phyloP scores from a whole-genome alignment of 352 stramenopile genomes.

The Elongisporangium undulatum region DNA sequence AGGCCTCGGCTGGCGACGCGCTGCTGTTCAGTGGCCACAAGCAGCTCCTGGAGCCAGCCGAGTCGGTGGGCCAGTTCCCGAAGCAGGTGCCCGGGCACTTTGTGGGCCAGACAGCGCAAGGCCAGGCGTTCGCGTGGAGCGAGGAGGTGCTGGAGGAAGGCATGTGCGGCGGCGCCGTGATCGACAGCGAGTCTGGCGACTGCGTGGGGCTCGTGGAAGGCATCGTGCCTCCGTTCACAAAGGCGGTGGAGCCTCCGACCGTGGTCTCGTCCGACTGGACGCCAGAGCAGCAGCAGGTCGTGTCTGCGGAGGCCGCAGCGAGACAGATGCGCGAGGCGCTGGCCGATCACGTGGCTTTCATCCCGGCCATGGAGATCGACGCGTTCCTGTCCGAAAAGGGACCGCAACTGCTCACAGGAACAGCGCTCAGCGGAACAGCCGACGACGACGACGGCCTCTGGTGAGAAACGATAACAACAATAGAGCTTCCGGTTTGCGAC shows the following conservation, averaged over 20 bases:
- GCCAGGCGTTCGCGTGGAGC: slow-evolving; percentile 75
- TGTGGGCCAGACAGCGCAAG: slow-evolving; percentile 44
- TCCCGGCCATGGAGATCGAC: slow-evolving; percentile 42
- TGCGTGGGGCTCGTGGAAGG: slow-evolving; percentile 76
- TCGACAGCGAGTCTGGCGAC: slow-evolving; percentile 22
- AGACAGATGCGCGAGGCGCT: slow-evolving; percentile 60
- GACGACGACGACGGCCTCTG: slow-evolving; percentile 12
- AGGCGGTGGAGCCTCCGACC: slow-evolving; percentile 3
- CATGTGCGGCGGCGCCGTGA: slow-evolving; percentile 75
- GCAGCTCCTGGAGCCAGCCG: slow-evolving; percentile 15
- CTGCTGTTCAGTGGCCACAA: slow-evolving; percentile 53
- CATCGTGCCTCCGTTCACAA: slow-evolving; percentile 49
- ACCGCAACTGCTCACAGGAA: slow-evolving; percentile 30
- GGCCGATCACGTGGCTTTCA: slow-evolving; percentile 65
- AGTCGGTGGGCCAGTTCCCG: slow-evolving; percentile 26
- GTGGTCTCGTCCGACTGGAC: slow-evolving; percentile 15
- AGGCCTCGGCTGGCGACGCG: slow-evolving; percentile 25
- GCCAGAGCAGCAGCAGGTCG: slow-evolving; percentile 15
- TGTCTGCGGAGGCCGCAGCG: slow-evolving; percentile 9
- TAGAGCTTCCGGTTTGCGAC: not conserved
- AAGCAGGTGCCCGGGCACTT: slow-evolving; percentile 55
- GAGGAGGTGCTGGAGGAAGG: slow-evolving; percentile 70
- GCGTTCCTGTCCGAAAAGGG: slow-evolving; percentile 37
- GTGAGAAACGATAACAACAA: slow-evolving; percentile 2
- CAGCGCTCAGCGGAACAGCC: slow-evolving; percentile 11